Evolutionary conservation across 2,329 filamentous ascomycete genomes (phyloP).

Genomic region (Fusarium concolor): DNA sequence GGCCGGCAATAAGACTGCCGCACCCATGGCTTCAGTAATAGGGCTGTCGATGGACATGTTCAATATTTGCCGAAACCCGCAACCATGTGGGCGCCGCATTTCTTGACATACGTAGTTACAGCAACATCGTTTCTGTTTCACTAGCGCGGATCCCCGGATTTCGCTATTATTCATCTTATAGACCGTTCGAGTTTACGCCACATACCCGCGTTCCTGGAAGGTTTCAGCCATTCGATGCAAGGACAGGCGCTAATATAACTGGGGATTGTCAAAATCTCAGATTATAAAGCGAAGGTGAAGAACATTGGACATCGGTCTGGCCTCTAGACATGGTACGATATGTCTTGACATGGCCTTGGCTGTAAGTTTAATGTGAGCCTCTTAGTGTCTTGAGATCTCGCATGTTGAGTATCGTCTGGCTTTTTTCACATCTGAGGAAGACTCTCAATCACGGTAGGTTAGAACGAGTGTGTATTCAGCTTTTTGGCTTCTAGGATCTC

Average conservation of each 20-base stretch:
- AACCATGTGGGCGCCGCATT: not conserved
- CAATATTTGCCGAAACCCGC: not conserved
- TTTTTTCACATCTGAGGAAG: too few relatives aligned
- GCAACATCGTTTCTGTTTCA: not conserved
- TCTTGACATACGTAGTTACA: not conserved
- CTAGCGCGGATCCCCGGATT: not conserved
- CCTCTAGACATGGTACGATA: too few relatives aligned
- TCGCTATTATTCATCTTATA: not conserved
- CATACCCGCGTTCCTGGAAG: not conserved
- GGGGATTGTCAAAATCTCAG: not conserved
- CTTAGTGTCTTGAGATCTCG: too few relatives aligned
- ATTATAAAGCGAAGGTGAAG: not conserved
- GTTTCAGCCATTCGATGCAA: not conserved
- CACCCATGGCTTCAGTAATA: not conserved
- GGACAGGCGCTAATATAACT: not conserved
- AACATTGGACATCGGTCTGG: too few relatives aligned
- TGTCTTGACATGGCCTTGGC: too few relatives aligned
- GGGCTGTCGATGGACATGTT: too few relatives aligned
- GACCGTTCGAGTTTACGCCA: not conserved
- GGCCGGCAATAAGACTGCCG: not conserved
- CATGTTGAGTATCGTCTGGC: too few relatives aligned
- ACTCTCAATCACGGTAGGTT: too few relatives aligned
- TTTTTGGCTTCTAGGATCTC: too few relatives aligned
- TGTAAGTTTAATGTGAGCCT: too few relatives aligned
- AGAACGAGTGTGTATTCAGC: too few relatives aligned